phyloP scores from a whole-genome alignment of 1,139 yeast genomes.

The Pneumocystis jirovecii region DNA sequence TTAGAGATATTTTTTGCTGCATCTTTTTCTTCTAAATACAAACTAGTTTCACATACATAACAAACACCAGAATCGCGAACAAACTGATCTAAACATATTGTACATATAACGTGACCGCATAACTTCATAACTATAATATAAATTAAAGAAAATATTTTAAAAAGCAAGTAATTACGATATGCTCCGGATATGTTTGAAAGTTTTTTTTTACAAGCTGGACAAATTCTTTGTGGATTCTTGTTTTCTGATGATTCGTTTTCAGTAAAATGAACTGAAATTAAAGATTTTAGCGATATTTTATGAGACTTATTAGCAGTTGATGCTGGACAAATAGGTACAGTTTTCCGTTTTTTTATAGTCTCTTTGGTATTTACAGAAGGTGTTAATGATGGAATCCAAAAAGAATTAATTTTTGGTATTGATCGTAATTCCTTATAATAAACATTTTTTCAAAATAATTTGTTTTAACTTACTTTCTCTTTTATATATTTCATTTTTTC shows the following conservation, averaged over 20 bases:
- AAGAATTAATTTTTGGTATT: slow-evolving; percentile 4
- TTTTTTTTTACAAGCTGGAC: slow-evolving; percentile 14
- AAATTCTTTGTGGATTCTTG: slow-evolving; percentile 6
- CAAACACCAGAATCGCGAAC: slow-evolving; percentile 12
- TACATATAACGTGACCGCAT: slow-evolving; percentile 16
- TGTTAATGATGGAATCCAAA: slow-evolving; percentile 12
- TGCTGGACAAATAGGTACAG: slow-evolving; percentile 12
- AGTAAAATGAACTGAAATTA: slow-evolving; percentile 11
- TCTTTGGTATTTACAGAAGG: slow-evolving; percentile 4
- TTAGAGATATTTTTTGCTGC: slow-evolving; percentile 2
- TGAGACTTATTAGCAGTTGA: slow-evolving; percentile 12
- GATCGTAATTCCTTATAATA: not conserved
- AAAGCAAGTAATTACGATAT: slow-evolving; percentile 8
- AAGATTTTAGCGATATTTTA: slow-evolving; percentile 11
- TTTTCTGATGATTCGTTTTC: not conserved
- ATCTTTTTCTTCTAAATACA: slow-evolving; percentile 1
- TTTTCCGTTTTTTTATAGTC: slow-evolving; percentile 4
- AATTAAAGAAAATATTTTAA: not conserved
- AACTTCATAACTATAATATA: slow-evolving; percentile 11
- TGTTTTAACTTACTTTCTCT: not conserved
- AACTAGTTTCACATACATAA: slow-evolving; percentile 13
- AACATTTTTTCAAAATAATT: not conserved
- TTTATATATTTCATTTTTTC: not conserved
- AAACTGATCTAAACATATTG: slow-evolving; percentile 12
- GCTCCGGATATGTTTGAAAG: slow-evolving; percentile 12